Evolutionary conservation across 192 early-diverging fungal genomes (phyloP), one percentile per base, ranked within the genome.

Genomic region (Lunasporangiospora selenospora): DNA sequence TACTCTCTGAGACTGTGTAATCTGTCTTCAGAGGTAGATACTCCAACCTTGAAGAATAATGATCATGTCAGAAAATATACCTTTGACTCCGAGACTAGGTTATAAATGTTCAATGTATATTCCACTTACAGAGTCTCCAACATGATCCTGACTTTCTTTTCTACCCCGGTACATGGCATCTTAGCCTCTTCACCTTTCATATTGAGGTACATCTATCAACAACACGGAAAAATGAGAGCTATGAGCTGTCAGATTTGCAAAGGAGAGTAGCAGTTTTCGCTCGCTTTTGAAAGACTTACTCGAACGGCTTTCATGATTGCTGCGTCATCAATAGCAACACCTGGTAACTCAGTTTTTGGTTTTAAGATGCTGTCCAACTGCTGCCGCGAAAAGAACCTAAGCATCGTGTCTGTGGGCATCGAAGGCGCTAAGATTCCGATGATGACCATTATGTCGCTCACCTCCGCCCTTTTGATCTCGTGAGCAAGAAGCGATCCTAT

Each of bases 351-450:
- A 3, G 19, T 38, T 18, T 33, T 50, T 26, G 58, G 23, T 29
- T 48, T 60, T 11, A 37, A 21, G 39, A 48, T 2, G 3, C 0
- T 12, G 27, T 36, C 4, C 1, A 60, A 26, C 13, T 50, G 26
- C 47, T 39, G 29, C 24, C 50, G 16, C 26, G 58, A 50, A 34
- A 60, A 60, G 15, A 45, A 23, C 0, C 29, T 15, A 24, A 50
- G 6, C 58, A 60, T 60, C 47, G 46, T 50, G 36, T 3, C 30
- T 39, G 58, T 49, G 2, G 46, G 15, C 58, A 60, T 50, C 13
- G 45, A 60, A 0, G 46, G 58, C 29, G 58, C 58, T 50, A 60
- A 60, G 23, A 49, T 47, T 10, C 46, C 37, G 41, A 60, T 60
- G 16, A 60, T 49, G 31, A 47, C 46, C 58, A 60, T 60, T 3